Evolutionary conservation across 345 rosid species (phyloP), one percentile per base, ranked within the genome.

Genomic region (Syzygium oleosum): DNA sequence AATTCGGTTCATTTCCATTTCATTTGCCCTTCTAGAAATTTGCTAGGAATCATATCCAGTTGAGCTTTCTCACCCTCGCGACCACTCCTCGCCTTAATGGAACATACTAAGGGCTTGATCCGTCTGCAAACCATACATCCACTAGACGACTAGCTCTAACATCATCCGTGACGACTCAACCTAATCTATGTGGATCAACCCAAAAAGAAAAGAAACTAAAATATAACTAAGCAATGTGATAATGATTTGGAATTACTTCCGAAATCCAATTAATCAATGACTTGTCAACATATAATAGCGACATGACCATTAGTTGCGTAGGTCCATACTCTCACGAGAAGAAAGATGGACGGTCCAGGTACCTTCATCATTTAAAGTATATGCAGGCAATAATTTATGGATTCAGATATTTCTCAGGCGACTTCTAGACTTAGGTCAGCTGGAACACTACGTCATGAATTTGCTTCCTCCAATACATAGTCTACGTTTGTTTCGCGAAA

Each of bases 1-100:
- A 65, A 16, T 31, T 29, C 0, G 5, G 1, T 14, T 31, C 1
- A 16, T 16, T 29, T 65, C 12, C 3, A 0, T 65, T 65, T 41
- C 22, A 16, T 31, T 4, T 58, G 13, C 10, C 63, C 23, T 58
- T 58, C 63, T 58, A 56, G 13, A 65, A 65, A 29, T 65, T 5
- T 65, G 22, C 0, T 1, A 65, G 34, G 6, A 29, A 16, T 22
- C 12, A 1, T 19, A 65, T 31, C 43, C 22, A 0, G 1, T 34
- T 8, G 31, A 31, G 11, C 41, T 9, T 65, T 29, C 10, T 15
- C 12, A 0, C 22, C 22, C 78, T 15, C 1, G 22, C 12, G 38
- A 65, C 31, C 41, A 29, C 3, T 29, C 5, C 21, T 65, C 7
- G 78, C 22, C 43, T 31, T 65, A 7, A 31, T 65, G 43, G 8